phyloP scores from a whole-genome alignment of 768 basidiomycete species.

The Termitomyces sp. region DNA sequence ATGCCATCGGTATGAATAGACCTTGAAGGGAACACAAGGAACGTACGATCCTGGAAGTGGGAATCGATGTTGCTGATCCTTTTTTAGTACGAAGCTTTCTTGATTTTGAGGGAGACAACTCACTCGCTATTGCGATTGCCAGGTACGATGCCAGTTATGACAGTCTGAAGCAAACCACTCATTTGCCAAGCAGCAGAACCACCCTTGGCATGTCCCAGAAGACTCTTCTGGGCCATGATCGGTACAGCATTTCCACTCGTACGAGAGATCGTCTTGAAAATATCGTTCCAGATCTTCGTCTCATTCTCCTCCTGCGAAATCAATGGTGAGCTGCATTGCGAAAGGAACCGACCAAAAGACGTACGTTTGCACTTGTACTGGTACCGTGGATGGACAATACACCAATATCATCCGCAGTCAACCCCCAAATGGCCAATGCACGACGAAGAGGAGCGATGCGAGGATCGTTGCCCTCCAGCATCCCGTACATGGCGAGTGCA shows the following conservation, averaged over 20 bases:
- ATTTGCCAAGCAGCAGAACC: conserved; percentile 99
- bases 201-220: conserved; percentile 97
- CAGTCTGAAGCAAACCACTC: conserved; percentile 83
- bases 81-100: conserved; percentile 1
- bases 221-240: conserved; percentile 94
- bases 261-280: conserved; percentile 84
- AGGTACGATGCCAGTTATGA: conserved; percentile 83
- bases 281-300: conserved; percentile 93
- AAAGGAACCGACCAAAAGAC: conserved; percentile 15
- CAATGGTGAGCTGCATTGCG: conserved; percentile 1
- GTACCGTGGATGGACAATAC: conserved; percentile 88
- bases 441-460: conserved; percentile 88
- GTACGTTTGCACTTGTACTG: conserved; percentile 76
- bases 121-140: conserved; percentile 96
- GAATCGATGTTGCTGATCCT: conserved; percentile 84
- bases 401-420: conserved; percentile 89
- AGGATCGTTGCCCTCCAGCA: conserved; percentile 86
- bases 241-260: conserved; percentile 96
- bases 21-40: conserved; percentile 97
- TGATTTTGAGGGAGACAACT: conserved; percentile 25
- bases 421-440: conserved; percentile 94
- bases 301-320: conserved; percentile 85
- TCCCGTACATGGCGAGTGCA: conserved; percentile 88
- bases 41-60: conserved; percentile 81
- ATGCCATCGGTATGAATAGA: conserved; percentile 93